These are phyloP conservation scores for Cardamine chenopodiifolia DNA, from an alignment of 345 rosid genomes.

Conservation along the genomic window DNA sequence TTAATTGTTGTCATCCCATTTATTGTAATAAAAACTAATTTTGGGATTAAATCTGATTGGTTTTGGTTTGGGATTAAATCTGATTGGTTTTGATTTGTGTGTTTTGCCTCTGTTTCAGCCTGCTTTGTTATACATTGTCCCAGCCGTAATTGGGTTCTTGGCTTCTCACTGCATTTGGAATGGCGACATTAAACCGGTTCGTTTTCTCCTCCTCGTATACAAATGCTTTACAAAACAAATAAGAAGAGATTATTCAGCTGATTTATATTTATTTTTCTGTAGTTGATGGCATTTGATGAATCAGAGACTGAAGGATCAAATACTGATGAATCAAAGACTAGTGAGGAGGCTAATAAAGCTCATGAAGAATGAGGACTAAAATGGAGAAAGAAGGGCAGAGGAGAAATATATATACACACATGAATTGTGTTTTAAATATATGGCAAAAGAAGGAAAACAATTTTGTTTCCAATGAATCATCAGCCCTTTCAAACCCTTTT, in stretches of 20 bases:
- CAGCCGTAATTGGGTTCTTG: slow-evolving; percentile 88
- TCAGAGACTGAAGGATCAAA: slow-evolving; percentile 64
- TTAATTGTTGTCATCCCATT: neutral
- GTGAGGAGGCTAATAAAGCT: slow-evolving; percentile 42
- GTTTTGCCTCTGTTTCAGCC: slow-evolving; percentile 59
- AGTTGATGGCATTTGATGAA: slow-evolving; percentile 94
- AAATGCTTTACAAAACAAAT: neutral
- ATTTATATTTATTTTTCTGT: slow-evolving; percentile 28
- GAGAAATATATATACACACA: slow-evolving; percentile 30
- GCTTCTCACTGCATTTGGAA: slow-evolving; percentile 91
- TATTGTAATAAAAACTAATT: neutral
- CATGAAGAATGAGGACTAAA: slow-evolving; percentile 54
- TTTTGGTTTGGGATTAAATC: slow-evolving; percentile 21
- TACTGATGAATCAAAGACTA: slow-evolving; percentile 66
- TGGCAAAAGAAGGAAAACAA: slow-evolving; percentile 38
- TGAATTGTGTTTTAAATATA: slow-evolving; percentile 28
- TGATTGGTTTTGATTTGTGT: slow-evolving; percentile 20
- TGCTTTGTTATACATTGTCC: slow-evolving; percentile 94
- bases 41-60: slow-evolving; percentile 5
- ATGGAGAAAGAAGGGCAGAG: slow-evolving; percentile 29
- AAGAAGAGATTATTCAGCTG: neutral
- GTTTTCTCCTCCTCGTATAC: slow-evolving; percentile 31
- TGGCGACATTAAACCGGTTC: slow-evolving; percentile 93
- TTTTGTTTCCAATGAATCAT: slow-evolving; percentile 41
- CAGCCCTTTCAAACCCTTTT: slow-evolving; percentile 30